Base-by-base conservation (phyloP, 768 basidiomycete species). In the Inosperma sp. region DNA sequence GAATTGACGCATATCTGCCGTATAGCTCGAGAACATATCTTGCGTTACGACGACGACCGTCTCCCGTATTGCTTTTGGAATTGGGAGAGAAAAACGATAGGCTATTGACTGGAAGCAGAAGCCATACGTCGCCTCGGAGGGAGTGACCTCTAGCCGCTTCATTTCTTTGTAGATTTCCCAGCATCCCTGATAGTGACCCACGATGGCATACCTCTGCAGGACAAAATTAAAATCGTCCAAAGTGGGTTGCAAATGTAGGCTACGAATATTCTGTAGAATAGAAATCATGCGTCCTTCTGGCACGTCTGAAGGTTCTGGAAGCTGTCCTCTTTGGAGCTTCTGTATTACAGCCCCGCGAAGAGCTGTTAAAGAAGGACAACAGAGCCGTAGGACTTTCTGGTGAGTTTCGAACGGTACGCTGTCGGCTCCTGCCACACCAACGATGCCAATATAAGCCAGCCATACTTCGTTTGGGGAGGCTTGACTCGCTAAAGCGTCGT, bases 151-250 rank as follows among this genome's bases (percentile, higher is more conserved):
- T 4, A 68, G 49, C 21, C 63, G 56, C 33, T 62, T 61, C 52
- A 92, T 64, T 58, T 89, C 86, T 36, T 73, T 65, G 59, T 86
- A 81, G 10, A 90, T 79, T 30, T 76, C 64, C 62, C 78, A 71
- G 22, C 77, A 74, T 8, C 84, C 86, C 17, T 70, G 59, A 57
- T 80, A 72, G 59, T 91, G 78, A n/a, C 88, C 90, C 3, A 81
- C 80, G 0, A 83, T 80, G 27, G 88, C 84, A 53, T 88, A 88
- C 53, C 88, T 86, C 54, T 79, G 75, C 44, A 93, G 64, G 52
- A 93, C 69, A 59, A 83, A 83, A 62, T 90, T 76, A 64, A 86
- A 92, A 64, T 92, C 90, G 2, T 81, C 78, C 46, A 84, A 51
- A 66, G 76, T 50, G 17, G 78, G 74, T 36, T 65, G 62, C 49